phyloP scores from a whole-genome alignment of 768 basidiomycete genomes.

The Obba rivulosa region DNA sequence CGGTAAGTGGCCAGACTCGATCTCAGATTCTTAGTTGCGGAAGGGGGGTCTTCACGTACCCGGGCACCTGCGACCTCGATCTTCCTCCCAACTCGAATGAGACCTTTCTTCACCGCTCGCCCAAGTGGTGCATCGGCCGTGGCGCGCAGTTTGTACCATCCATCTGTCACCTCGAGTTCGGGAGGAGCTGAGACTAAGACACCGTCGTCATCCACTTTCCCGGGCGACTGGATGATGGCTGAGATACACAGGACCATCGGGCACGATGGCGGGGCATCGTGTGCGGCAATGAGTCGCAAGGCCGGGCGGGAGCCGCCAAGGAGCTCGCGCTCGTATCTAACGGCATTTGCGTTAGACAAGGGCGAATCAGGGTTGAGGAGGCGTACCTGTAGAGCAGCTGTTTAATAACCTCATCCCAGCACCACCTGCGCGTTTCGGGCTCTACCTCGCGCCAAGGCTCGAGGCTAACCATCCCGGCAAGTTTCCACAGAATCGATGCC shows the following conservation, averaged over 20 bases:
- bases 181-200: conserved; percentile 33
- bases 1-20: too few relatives aligned
- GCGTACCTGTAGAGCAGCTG: conserved; percentile 84
- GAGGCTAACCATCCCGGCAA: conserved; percentile 76
- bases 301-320: conserved; percentile 75
- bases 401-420: conserved; percentile 72
- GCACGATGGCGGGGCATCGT: conserved; percentile 70
- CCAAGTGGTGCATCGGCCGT: conserved; percentile 68
- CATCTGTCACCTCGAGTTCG: conserved; percentile 90
- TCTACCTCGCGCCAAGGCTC: conserved; percentile 57
- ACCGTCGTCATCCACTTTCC: conserved; percentile 32
- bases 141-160: conserved; percentile 89
- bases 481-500: conserved; percentile 88
- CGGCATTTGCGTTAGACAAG: too few relatives aligned
- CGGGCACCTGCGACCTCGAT: conserved; percentile 73
- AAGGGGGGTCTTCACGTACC: conserved; percentile 39
- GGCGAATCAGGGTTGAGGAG: neutral
- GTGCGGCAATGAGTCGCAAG: conserved; percentile 74
- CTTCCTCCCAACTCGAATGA: conserved; percentile 76
- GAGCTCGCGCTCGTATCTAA: conserved; percentile 85
- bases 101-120: conserved; percentile 61
- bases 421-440: conserved; percentile 58
- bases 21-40: too few relatives aligned
- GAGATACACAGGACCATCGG: conserved; percentile 88
- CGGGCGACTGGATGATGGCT: conserved; percentile 52